These are phyloP conservation scores for Alternaria gaisen DNA, from an alignment of 2,329 filamentous ascomycete genomes.

Conservation along the genomic window DNA sequence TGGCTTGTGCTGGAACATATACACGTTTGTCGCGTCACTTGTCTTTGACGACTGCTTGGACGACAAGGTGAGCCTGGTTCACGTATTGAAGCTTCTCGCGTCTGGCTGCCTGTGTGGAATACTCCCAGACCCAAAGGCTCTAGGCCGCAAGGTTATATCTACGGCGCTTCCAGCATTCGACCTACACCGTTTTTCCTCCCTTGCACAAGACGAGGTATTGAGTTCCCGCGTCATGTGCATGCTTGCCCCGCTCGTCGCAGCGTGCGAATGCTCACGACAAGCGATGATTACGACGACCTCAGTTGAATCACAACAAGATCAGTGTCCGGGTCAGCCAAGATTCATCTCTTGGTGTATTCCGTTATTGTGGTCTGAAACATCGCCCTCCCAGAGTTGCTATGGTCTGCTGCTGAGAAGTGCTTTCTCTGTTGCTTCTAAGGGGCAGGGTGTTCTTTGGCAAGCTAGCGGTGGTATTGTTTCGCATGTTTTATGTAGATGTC, in stretches of 20 bases:
- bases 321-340: background rate
- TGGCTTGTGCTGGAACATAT: background rate
- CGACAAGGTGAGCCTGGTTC: conserved; percentile 4
- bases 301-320: background rate
- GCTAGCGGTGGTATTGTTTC: conserved; percentile 19
- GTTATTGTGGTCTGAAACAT: background rate
- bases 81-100: conserved; percentile 5
- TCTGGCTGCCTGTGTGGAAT: conserved; percentile 4
- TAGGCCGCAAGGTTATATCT: conserved; percentile 10
- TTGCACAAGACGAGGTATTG: background rate
- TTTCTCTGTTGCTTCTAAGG: background rate
- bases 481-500: conserved; percentile 37
- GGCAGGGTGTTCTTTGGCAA: background rate
- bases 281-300: background rate
- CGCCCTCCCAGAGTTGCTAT: background rate
- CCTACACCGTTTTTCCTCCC: background rate
- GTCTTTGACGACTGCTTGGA: background rate
- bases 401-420: background rate
- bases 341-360: background rate
- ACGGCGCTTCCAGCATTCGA: conserved; percentile 1
- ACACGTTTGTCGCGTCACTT: background rate
- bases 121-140: conserved; percentile 7
- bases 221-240: background rate
- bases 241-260: background rate
- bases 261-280: background rate